Percentiles rank a stretch among this genome's conserved stretches.
Evolutionary conservation across 2,329 filamentous ascomycete genomes (phyloP).

Genomic region (Apiospora aurea): DNA sequence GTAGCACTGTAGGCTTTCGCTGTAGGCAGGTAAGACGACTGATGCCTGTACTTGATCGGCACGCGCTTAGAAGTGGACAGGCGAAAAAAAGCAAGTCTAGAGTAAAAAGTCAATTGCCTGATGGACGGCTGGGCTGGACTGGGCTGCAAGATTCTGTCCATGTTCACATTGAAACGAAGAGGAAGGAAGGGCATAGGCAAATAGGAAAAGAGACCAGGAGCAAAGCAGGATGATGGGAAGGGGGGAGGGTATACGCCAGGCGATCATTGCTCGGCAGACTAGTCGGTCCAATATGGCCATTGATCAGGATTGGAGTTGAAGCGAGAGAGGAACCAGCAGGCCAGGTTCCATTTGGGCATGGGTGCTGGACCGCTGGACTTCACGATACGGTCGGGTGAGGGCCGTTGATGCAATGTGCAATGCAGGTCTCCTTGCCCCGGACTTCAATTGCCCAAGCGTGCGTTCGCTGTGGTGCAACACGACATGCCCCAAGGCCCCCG

Average conservation of each 20-base stretch:
- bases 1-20: not conserved
- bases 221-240: not conserved
- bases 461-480: conserved; percentile 12
- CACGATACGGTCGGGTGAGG: conserved; percentile 14
- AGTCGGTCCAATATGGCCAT: not conserved
- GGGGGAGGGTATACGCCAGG: not conserved
- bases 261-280: not conserved
- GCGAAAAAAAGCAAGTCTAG: not conserved
- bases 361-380: conserved; percentile 6
- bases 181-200: not conserved
- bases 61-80: conserved; percentile 13
- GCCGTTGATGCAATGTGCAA: conserved; percentile 18
- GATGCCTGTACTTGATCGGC: not conserved
- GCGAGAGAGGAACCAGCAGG: not conserved
- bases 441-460: conserved; percentile 1
- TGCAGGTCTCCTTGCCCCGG: not conserved
- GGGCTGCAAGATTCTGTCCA: not conserved
- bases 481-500: not conserved
- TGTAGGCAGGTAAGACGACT: not conserved
- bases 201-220: not conserved
- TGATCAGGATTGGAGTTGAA: not conserved
- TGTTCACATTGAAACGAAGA: conserved; percentile 4
- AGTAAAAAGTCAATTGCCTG: conserved; percentile 10
- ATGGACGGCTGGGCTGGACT: not conserved
- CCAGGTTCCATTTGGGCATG: conserved; percentile 18